Evolutionary conservation across 202 grass and related monocot species (phyloP).

Genomic region (Zizania palustris): DNA sequence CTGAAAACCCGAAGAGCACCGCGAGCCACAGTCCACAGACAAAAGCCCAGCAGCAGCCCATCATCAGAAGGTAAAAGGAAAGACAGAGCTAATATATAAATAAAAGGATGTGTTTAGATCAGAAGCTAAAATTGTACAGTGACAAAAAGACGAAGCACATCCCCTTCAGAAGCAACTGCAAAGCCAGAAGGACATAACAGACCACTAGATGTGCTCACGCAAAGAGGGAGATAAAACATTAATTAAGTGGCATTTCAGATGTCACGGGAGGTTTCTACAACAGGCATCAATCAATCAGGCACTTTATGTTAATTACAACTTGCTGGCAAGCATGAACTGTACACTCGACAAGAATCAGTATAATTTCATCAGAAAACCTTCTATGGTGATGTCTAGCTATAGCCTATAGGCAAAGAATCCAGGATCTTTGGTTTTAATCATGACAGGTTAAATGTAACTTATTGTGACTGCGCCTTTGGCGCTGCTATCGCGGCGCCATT

Average conservation of each 20-base stretch:
- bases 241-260: slow-evolving; percentile 27
- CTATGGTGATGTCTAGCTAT: slow-evolving; percentile 39
- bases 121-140: not conserved
- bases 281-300: slow-evolving; percentile 29
- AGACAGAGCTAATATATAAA: no score
- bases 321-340: slow-evolving; percentile 40
- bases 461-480: slow-evolving; percentile 35
- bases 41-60: no score
- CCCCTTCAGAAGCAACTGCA: slow-evolving; percentile 22
- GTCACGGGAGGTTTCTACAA: slow-evolving; percentile 18
- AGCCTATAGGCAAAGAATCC: slow-evolving; percentile 36
- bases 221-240: not conserved
- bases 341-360: slow-evolving; percentile 40
- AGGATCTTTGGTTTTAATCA: slow-evolving; percentile 27
- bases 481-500: slow-evolving; percentile 12
- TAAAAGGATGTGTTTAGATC: not conserved
- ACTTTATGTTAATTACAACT: slow-evolving; percentile 45
- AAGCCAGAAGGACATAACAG: not conserved
- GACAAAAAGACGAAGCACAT: not conserved
- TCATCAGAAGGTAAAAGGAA: no score
- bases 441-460: slow-evolving; percentile 33
- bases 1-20: no score
- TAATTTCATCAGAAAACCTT: slow-evolving; percentile 39
- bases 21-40: no score
- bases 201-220: not conserved